Conservation (phyloP, 106 monocot genomes). For the Gastrodia elata region DNA sequence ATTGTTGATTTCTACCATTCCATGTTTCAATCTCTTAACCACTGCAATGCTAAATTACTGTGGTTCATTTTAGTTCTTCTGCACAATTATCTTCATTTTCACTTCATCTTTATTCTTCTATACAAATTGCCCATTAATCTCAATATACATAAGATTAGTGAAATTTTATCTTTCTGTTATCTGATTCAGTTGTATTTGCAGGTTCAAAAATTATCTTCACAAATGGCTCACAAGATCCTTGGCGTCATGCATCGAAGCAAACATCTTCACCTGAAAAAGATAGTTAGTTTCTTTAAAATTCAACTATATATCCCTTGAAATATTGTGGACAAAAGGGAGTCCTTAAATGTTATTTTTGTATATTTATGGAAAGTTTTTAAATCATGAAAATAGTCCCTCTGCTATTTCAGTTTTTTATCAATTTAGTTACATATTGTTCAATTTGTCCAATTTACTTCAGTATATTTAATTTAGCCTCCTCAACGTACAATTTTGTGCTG, state of each 20-base stretch:
- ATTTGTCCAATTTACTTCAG: too few relatives aligned
- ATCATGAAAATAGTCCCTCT: too few relatives aligned
- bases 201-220: slow-evolving; percentile 86
- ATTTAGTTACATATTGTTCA: too few relatives aligned
- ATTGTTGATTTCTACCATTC: background rate
- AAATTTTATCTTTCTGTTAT: background rate
- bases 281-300: slow-evolving; percentile 34
- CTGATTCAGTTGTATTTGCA: slow-evolving; percentile 15
- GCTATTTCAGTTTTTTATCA: too few relatives aligned
- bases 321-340: background rate
- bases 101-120: background rate
- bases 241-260: slow-evolving; percentile 98
- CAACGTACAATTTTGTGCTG: too few relatives aligned
- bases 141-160: background rate
- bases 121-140: background rate
- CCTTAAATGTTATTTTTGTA: background rate
- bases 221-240: slow-evolving; percentile 97
- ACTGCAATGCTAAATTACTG: background rate
- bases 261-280: slow-evolving; percentile 60
- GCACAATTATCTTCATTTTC: background rate
- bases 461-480: too few relatives aligned
- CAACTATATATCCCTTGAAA: background rate
- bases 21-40: background rate
- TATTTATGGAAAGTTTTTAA: background rate
- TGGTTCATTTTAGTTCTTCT: background rate